Conservation (phyloP, 2,329 filamentous ascomycete genomes). For the Alternaria metachromatica region DNA sequence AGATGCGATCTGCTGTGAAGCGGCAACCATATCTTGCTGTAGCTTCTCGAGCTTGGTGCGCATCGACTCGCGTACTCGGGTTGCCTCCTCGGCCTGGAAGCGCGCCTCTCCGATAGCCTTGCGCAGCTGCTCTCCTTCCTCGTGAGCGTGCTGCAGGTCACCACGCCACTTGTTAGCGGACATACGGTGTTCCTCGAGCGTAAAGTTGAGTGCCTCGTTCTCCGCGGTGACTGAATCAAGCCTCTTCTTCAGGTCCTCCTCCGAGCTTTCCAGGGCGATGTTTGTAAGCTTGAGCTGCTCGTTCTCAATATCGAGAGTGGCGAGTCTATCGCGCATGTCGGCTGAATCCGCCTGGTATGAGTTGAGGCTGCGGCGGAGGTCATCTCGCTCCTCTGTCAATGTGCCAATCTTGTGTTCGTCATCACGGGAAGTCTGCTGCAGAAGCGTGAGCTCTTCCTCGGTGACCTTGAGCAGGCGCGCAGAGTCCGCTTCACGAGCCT, state of each 20-base stretch:
- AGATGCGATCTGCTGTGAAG: constrained; percentile 78
- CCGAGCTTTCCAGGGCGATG: constrained; percentile 38
- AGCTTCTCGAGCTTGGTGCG: constrained; percentile 82
- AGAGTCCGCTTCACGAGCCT: constrained; percentile 54
- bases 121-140: constrained; percentile 70
- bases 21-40: constrained; percentile 84
- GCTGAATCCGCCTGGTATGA: constrained; percentile 48
- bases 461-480: constrained; percentile 55
- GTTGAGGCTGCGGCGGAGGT: constrained; percentile 49
- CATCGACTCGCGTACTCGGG: constrained; percentile 82
- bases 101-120: constrained; percentile 76
- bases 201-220: constrained; percentile 66
- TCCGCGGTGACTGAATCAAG: constrained; percentile 63
- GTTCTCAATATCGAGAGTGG: constrained; percentile 63
- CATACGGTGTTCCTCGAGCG: constrained; percentile 68
- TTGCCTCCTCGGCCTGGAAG: constrained; percentile 83
- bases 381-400: constrained; percentile 52
- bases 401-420: constrained; percentile 52
- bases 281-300: constrained; percentile 60
- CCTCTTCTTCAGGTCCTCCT: constrained; percentile 59
- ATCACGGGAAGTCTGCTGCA: constrained; percentile 52
- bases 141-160: constrained; percentile 61
- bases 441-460: constrained; percentile 57
- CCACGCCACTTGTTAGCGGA: constrained; percentile 65
- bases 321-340: constrained; percentile 58